phyloP scores from a whole-genome alignment of 768 basidiomycete species.

The Mrakia frigida region DNA sequence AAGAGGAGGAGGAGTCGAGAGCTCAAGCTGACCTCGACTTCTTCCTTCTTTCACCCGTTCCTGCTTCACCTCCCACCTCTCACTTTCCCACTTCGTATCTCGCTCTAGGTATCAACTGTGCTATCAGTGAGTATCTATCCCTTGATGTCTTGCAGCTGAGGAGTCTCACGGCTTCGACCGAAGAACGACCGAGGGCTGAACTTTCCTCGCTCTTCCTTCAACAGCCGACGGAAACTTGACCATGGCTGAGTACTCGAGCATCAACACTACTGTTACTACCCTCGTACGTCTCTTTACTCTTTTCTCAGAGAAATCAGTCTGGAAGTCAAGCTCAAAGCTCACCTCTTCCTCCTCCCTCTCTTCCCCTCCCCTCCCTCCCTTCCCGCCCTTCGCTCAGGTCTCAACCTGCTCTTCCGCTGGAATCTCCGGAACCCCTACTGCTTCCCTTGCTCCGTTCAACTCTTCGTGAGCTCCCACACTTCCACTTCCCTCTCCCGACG shows the following conservation, averaged over 20 bases:
- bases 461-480: background rate
- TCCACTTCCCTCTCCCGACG: no score
- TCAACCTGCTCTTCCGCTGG: slow-evolving; percentile 1
- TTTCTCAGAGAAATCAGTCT: no score
- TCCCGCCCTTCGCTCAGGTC: background rate
- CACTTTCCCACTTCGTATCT: background rate
- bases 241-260: background rate
- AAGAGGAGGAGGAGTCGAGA: background rate
- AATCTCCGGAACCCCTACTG: background rate
- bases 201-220: background rate
- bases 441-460: background rate
- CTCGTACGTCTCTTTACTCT: background rate
- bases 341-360: background rate
- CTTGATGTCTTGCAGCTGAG: background rate
- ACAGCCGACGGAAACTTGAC: slow-evolving; percentile 2
- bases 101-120: slow-evolving; percentile 8
- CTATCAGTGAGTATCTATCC: background rate
- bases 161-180: background rate
- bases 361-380: background rate
- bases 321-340: background rate
- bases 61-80: background rate
- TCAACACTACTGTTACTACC: background rate
- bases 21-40: background rate
- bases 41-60: background rate
- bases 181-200: background rate